These are phyloP conservation scores for Cochlearia excelsa DNA, from an alignment of 345 rosid genomes.

Conservation along the genomic window DNA sequence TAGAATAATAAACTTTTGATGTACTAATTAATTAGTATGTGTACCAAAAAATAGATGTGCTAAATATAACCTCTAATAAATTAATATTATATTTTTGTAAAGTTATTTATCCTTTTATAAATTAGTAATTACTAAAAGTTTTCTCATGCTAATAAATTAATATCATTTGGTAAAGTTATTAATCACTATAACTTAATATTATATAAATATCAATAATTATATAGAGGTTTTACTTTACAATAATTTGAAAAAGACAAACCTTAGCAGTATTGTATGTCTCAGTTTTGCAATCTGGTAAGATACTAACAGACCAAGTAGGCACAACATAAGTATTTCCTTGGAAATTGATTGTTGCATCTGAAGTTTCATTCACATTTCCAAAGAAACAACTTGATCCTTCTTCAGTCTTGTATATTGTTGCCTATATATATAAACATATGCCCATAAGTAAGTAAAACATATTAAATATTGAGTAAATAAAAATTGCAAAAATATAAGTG, in stretches of 20 bases:
- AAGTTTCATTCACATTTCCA: constrained; percentile 40
- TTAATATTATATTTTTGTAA: no score
- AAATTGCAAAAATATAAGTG: not conserved
- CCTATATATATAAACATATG: constrained; percentile 31
- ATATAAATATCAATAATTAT: not conserved
- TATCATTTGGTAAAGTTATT: no score
- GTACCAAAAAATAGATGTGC: no score
- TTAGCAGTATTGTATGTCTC: constrained; percentile 52
- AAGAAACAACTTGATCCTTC: constrained; percentile 55
- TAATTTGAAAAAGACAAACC: constrained; percentile 31
- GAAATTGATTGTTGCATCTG: constrained; percentile 44
- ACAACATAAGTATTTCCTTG: constrained; percentile 39
- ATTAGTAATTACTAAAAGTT: no score
- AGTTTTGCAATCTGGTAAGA: constrained; percentile 53
- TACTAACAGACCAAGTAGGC: constrained; percentile 67
- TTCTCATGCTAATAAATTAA: no score
- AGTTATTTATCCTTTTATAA: no score
- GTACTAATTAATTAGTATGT: no score
- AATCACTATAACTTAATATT: no score
- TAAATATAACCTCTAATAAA: no score
- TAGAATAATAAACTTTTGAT: no score
- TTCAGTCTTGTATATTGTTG: constrained; percentile 42
- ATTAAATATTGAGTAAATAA: not conserved
- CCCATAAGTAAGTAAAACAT: not conserved
- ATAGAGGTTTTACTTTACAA: not conserved